Evolutionary conservation across 352 stramenopile species (phyloP).

Genomic region (Globisporangium paroecandrum): DNA sequence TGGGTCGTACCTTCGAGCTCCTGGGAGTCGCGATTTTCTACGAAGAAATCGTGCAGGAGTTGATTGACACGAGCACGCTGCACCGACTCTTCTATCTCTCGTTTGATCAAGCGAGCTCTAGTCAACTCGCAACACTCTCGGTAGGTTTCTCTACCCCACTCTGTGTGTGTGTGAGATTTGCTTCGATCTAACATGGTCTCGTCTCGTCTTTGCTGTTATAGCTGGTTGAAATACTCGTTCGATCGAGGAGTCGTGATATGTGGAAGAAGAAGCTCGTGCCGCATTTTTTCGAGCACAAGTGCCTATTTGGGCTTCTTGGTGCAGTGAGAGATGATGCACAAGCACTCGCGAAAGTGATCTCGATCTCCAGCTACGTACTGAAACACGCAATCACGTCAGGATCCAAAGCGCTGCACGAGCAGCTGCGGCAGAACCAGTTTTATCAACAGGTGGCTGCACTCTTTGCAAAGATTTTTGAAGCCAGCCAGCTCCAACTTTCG

Average conservation of each 20-base stretch:
- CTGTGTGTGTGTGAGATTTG: not conserved
- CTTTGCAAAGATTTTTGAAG: conserved; percentile 8
- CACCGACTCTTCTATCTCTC: conserved; percentile 49
- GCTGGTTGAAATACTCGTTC: conserved; percentile 28
- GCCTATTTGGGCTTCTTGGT: conserved; percentile 20
- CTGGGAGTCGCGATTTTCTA: conserved; percentile 30
- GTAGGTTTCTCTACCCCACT: conserved; percentile 13
- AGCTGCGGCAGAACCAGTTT: conserved; percentile 22
- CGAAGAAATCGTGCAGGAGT: conserved; percentile 42
- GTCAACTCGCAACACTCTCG: conserved; percentile 19
- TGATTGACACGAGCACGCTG: conserved; percentile 42
- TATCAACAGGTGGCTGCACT: conserved; percentile 20
- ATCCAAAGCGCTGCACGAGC: conserved; percentile 24
- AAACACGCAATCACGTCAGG: conserved; percentile 15
- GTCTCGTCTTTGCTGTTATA: conserved; percentile 9
- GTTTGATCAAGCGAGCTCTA: conserved; percentile 19
- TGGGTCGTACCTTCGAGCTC: conserved; percentile 25
- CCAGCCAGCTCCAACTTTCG: conserved; percentile 12
- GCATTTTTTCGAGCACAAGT: conserved; percentile 27
- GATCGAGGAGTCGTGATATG: conserved; percentile 14
- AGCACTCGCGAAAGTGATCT: conserved; percentile 22
- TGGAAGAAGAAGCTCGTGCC: conserved; percentile 21
- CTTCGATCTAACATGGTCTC: not conserved
- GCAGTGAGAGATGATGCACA: conserved; percentile 17
- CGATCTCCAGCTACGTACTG: conserved; percentile 20